Conservation (phyloP, 148 eudicot genomes). For the Camellia lanceoleosa region DNA sequence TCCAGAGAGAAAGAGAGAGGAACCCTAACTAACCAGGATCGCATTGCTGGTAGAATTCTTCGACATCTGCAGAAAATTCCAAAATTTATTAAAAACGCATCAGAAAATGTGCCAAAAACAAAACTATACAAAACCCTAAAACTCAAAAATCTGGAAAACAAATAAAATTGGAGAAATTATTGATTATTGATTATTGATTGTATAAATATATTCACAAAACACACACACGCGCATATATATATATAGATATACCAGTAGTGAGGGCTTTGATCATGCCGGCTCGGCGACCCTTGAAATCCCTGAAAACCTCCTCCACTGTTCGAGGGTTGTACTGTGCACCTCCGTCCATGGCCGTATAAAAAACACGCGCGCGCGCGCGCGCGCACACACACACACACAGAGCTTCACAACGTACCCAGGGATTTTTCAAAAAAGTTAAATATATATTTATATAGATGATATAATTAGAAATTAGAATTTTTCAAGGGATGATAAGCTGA, state of each 20-base stretch:
- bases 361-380: background rate
- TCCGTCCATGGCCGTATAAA: slow-evolving; percentile 13
- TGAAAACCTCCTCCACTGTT: slow-evolving; percentile 33
- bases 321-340: slow-evolving; percentile 25
- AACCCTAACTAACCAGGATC: slow-evolving; percentile 36
- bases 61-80: slow-evolving; percentile 33
- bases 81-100: background rate
- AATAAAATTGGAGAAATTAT: background rate
- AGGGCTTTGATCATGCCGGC: slow-evolving; percentile 35
- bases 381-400: too few relatives aligned
- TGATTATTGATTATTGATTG: too few relatives aligned
- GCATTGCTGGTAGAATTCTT: slow-evolving; percentile 44
- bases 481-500: too few relatives aligned
- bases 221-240: background rate
- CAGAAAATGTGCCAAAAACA: background rate
- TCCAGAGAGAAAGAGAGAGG: background rate
- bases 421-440: too few relatives aligned
- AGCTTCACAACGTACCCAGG: background rate
- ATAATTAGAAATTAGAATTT: too few relatives aligned
- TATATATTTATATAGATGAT: too few relatives aligned
- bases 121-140: background rate
- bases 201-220: background rate
- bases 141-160: background rate
- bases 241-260: slow-evolving; percentile 20
- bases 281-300: slow-evolving; percentile 36